Evolutionary conservation across 192 early-diverging fungal species (phyloP).

Genomic region (Linnemannia hyalina): DNA sequence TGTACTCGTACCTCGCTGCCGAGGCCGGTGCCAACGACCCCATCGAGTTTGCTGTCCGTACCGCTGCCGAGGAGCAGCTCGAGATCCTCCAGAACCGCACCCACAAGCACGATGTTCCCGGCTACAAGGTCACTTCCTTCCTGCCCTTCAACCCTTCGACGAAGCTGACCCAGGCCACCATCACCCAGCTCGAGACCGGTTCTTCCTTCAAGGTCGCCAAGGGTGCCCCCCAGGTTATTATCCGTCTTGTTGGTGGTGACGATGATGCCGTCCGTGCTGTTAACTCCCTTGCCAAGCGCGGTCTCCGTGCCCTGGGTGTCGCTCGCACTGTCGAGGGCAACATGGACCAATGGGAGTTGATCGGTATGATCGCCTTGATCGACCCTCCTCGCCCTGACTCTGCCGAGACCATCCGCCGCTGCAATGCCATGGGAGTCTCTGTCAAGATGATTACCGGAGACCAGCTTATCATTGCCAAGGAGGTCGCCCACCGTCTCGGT

Average conservation of each 20-base stretch:
- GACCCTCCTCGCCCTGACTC: slow-evolving; percentile 89
- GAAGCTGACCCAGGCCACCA: slow-evolving; percentile 90
- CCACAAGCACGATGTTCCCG: slow-evolving; percentile 85
- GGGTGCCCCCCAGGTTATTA: slow-evolving; percentile 95
- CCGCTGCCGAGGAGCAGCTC: slow-evolving; percentile 77
- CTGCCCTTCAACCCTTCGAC: slow-evolving; percentile 91
- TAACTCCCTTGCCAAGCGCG: slow-evolving; percentile 86
- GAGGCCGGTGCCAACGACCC: slow-evolving; percentile 90
- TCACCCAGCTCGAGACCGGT: slow-evolving; percentile 75
- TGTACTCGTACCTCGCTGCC: slow-evolving; percentile 82
- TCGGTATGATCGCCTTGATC: slow-evolving; percentile 88
- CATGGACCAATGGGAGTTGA: slow-evolving; percentile 78
- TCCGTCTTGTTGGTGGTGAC: slow-evolving; percentile 84
- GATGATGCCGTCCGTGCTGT: slow-evolving; percentile 88
- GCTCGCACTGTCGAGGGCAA: slow-evolving; percentile 79
- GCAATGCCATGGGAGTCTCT: slow-evolving; percentile 81
- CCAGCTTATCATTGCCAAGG: slow-evolving; percentile 91
- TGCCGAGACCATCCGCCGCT: slow-evolving; percentile 83
- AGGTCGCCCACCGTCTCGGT: slow-evolving; percentile 86
- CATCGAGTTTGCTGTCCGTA: slow-evolving; percentile 87
- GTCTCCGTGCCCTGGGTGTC: slow-evolving; percentile 87
- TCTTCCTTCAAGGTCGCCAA: slow-evolving; percentile 91
- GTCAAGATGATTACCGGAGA: slow-evolving; percentile 96
- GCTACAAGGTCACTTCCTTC: slow-evolving; percentile 89
- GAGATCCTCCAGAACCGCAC: slow-evolving; percentile 70